Base-by-base conservation (phyloP, 1,284 basidiomycete species). In the Stygiomarasmius scandens region DNA sequence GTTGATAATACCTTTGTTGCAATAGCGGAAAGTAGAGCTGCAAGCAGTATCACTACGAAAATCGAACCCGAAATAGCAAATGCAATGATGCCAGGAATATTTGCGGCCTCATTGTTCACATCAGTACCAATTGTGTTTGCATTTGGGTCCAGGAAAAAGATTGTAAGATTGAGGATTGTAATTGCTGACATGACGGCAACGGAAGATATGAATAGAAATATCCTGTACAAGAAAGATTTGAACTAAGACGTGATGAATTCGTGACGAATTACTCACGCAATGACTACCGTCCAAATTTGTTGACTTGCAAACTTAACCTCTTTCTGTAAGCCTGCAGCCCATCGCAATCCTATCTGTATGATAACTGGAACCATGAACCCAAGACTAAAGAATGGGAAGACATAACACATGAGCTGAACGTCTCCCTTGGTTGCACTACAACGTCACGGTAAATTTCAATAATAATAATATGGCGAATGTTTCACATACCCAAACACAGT, bases 281-380 rank as follows among this genome's bases (percentile, higher is more conserved):
- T 45, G 25, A 62, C 38, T 36, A 62, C 54, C 9, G 61, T 62
- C 61, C 61, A 60, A 36, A 62, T 54, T 36, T 49, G 54, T 41
- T 62, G 61, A 47, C 58, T 59, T 23, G 61, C 61, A 44, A 62
- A 62, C 49, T 54, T 54, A 14, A 52, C 53, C 27, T 62, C 58
- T 25, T 53, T 55, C 22, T 60, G 47, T n/a, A 59, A 22, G 16
- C 44, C 44, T 11, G 58, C 58, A 48, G 55, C 61, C 53, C 29
- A 54, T 54, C 38, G 54, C 14, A 62, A 49, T 12, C 49, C 24
- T 34, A 53, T 16, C 38, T 59, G 58, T 23, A 57, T 52, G 48
- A 58, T 44, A 36, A 55, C 61, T 14, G 61, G 61, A 16, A 62
- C 48, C 23, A 62, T 41, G 32, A 62, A 62, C 23, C 61, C 61